Evolutionary conservation across 306 rosid species (phyloP).

Genomic region (Citrullus amarus): DNA sequence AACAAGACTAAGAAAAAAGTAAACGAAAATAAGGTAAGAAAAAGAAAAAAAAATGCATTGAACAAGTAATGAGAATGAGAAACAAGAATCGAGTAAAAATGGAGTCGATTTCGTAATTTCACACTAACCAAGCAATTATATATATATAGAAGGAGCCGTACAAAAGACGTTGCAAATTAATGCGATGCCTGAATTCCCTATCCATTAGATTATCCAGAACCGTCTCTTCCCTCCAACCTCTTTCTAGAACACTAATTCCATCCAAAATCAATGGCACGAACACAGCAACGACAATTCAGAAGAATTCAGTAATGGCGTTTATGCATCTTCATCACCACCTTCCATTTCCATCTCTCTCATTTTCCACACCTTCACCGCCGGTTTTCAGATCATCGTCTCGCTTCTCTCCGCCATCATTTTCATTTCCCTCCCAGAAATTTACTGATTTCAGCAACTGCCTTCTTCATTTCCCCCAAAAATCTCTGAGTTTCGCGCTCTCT

Average conservation of each 20-base stretch:
- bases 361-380: constrained; percentile 8
- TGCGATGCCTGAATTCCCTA: background rate
- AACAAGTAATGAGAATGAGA: no score
- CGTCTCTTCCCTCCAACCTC: background rate
- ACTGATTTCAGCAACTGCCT: constrained; percentile 14
- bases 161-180: background rate
- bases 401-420: constrained; percentile 18
- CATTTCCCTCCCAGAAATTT: constrained; percentile 3
- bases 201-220: background rate
- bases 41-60: no score
- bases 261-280: background rate
- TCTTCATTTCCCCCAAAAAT: constrained; percentile 23
- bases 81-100: no score
- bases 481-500: constrained; percentile 46
- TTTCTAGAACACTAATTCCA: background rate
- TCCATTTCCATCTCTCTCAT: constrained; percentile 23
- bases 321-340: constrained; percentile 15
- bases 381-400: constrained; percentile 19
- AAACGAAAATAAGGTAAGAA: no score
- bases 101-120: no score
- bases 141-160: no score
- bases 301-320: constrained; percentile 25
- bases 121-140: no score
- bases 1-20: no score
- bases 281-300: background rate